These are phyloP conservation scores for Penicillium glabrum DNA, from an alignment of 2,329 filamentous ascomycete species.

Conservation along the genomic window DNA sequence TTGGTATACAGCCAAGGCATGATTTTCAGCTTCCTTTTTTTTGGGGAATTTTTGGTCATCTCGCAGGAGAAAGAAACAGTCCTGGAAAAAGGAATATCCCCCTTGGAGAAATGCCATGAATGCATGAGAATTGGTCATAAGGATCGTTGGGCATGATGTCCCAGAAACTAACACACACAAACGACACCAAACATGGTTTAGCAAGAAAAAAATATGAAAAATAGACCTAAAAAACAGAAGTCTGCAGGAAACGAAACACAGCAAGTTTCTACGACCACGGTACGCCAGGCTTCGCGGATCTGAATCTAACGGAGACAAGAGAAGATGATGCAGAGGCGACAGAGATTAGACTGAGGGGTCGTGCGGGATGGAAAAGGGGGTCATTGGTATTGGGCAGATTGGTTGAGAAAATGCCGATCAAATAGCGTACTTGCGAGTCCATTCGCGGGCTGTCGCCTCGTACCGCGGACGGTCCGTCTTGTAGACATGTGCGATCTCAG, in stretches of 20 bases:
- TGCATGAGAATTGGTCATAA: conserved; percentile 39
- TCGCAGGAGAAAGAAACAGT: conserved; percentile 6
- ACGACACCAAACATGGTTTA: conserved; percentile 17
- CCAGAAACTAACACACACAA: conserved; percentile 26
- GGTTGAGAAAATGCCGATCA: conserved; percentile 48
- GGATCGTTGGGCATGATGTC: conserved; percentile 39
- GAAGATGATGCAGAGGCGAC: conserved; percentile 19
- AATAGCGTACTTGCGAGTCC: conserved; percentile 99
- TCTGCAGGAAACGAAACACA: conserved; percentile 2
- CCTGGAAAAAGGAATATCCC: background rate
- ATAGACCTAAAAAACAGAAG: conserved; percentile 14
- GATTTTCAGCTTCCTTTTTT: background rate
- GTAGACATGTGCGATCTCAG: conserved; percentile 99
- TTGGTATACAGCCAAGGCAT: background rate
- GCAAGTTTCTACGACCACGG: conserved; percentile 39
- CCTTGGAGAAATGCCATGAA: conserved; percentile 35
- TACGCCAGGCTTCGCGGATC: conserved; percentile 39
- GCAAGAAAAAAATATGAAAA: conserved; percentile 10
- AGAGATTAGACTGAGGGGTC: conserved; percentile 7
- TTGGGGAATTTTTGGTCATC: background rate
- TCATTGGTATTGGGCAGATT: conserved; percentile 23
- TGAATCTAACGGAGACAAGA: conserved; percentile 31
- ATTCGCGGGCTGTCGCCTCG: conserved; percentile 94
- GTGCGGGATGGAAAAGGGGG: conserved; percentile 25
- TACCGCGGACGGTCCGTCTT: conserved; percentile 97